Evolutionary conservation across 2,329 filamentous ascomycete genomes (phyloP).

Genomic region (Penicillium vulpinum): DNA sequence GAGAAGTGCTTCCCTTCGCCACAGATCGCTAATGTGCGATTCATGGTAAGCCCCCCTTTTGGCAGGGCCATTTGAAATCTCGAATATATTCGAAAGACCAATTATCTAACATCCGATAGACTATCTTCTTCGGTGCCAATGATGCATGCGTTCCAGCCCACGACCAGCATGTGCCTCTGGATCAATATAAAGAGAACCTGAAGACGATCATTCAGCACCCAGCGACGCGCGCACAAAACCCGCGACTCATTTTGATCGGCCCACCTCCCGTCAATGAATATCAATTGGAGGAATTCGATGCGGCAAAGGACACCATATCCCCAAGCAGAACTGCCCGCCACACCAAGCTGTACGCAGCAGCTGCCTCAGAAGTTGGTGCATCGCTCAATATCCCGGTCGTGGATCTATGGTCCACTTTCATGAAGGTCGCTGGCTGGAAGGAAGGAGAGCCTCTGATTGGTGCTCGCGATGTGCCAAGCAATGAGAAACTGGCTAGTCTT

Average conservation of each 20-base stretch:
- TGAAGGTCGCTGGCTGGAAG: conserved; percentile 62
- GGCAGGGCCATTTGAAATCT: background rate
- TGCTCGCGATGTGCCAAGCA: conserved; percentile 58
- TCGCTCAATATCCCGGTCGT: conserved; percentile 62
- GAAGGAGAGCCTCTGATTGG: conserved; percentile 55
- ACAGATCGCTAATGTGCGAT: conserved; percentile 48
- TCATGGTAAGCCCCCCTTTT: conserved; percentile 40
- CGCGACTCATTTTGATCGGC: conserved; percentile 72
- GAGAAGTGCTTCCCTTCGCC: conserved; percentile 70
- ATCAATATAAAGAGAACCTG: conserved; percentile 72
- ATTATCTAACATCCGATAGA: conserved; percentile 46
- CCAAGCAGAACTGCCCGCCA: conserved; percentile 59
- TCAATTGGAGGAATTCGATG: conserved; percentile 55
- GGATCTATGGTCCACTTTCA: conserved; percentile 77
- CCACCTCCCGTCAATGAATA: conserved; percentile 83
- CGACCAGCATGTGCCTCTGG: conserved; percentile 75
- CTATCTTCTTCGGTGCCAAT: conserved; percentile 85
- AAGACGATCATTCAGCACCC: conserved; percentile 71
- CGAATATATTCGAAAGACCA: background rate
- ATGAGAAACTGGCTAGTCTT: conserved; percentile 54
- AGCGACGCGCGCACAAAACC: conserved; percentile 65
- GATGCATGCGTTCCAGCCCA: conserved; percentile 72
- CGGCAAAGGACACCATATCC: conserved; percentile 49
- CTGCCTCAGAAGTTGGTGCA: conserved; percentile 62
- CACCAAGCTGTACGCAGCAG: conserved; percentile 65